These are phyloP conservation scores for Syzygium malaccense DNA, from an alignment of 441 rosid species.

Conservation along the genomic window DNA sequence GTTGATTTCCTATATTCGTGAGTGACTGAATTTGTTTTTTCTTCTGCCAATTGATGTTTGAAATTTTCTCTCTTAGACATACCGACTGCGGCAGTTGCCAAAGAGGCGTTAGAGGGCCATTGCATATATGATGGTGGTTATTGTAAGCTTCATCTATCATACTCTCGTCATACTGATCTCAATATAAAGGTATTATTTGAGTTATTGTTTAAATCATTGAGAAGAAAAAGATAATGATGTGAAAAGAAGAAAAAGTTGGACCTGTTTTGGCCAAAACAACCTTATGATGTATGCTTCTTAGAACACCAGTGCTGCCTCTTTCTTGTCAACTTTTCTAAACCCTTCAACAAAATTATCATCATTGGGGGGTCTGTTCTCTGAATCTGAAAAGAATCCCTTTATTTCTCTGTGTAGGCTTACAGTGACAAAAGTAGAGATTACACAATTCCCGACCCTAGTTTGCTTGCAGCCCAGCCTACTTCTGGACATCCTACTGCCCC, in stretches of 20 bases:
- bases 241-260: slow-evolving; percentile 33
- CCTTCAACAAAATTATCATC: background rate
- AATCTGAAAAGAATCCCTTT: background rate
- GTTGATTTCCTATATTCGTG: background rate
- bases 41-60: slow-evolving; percentile 1
- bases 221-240: slow-evolving; percentile 21
- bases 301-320: slow-evolving; percentile 18
- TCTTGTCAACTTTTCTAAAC: background rate
- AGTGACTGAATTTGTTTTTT: background rate
- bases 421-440: slow-evolving; percentile 96
- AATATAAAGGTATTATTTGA: slow-evolving; percentile 97
- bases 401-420: slow-evolving; percentile 43
- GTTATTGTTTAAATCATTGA: slow-evolving; percentile 33
- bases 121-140: slow-evolving; percentile 99
- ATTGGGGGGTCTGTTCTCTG: background rate
- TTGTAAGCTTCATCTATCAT: slow-evolving; percentile 99
- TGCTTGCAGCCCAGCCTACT: slow-evolving; percentile 38
- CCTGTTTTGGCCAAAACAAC: slow-evolving; percentile 30
- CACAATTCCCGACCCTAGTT: slow-evolving; percentile 63
- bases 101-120: slow-evolving; percentile 97
- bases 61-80: slow-evolving; percentile 44
- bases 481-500: slow-evolving; percentile 39
- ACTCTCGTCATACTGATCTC: slow-evolving; percentile 99
- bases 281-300: slow-evolving; percentile 47
- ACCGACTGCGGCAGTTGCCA: slow-evolving; percentile 78